Percentiles rank a stretch among this genome's conserved stretches.
Evolutionary conservation across 78 protist genomes (phyloP).

Genomic region (Chrysochromulina tobinii): DNA sequence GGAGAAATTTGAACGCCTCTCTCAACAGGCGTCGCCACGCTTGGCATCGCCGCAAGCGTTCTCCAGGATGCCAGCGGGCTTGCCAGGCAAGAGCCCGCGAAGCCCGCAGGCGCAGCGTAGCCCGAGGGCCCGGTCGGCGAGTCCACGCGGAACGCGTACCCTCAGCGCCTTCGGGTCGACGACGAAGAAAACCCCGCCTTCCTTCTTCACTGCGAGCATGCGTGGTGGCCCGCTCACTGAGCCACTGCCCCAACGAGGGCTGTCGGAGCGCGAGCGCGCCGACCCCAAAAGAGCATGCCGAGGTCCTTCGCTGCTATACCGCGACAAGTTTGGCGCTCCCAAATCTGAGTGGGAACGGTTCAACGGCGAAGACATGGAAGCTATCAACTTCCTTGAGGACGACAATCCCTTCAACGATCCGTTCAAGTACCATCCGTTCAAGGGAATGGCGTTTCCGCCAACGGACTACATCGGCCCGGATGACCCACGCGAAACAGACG

Average conservation of each 20-base stretch:
- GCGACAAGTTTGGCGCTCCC: neutral
- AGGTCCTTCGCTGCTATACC: neutral
- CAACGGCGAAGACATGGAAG: neutral
- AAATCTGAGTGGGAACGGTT: neutral
- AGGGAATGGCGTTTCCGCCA: neutral
- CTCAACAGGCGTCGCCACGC: too few species aligned
- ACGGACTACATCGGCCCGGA: neutral
- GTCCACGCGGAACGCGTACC: too few species aligned
- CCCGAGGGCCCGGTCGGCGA: too few species aligned
- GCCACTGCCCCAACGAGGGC: neutral
- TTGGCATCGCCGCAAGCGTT: too few species aligned
- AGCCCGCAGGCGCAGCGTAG: too few species aligned
- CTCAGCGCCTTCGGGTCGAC: too few species aligned
- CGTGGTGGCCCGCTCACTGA: slow-evolving; percentile 14
- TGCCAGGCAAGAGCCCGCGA: too few species aligned
- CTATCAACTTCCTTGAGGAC: neutral
- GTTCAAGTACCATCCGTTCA: neutral
- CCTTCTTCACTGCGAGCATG: neutral
- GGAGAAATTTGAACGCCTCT: too few species aligned
- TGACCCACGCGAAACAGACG: neutral
- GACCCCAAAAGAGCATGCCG: neutral
- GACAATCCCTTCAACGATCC: neutral
- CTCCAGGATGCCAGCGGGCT: too few species aligned
- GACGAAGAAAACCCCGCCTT: neutral
- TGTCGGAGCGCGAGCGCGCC: neutral